Evolutionary conservation across 495 filamentous ascomycete genomes (phyloP), one percentile per base, ranked within the genome.

Genomic region (Neurospora sp.): DNA sequence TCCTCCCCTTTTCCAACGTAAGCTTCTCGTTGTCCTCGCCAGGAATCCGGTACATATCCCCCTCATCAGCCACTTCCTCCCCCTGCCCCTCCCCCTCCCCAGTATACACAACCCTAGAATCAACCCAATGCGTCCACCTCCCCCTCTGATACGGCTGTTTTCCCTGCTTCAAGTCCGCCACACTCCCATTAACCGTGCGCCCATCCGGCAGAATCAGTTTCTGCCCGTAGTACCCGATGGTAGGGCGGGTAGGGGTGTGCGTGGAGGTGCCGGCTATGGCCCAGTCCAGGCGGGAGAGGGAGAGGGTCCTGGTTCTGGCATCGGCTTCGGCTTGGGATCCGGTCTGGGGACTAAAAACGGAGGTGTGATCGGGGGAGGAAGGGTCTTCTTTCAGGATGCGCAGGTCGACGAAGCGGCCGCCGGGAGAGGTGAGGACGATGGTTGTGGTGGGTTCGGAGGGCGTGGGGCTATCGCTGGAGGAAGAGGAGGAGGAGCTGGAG

Each of bases 61-160:
- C 88, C 39, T 87, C 83, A 75, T 90, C 88, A 0, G 72, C 72
- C 0, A 81, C 78, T 12, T 72, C 75, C 1, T 83, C 35, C 35
- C 5, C 35, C 3, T 73, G 70, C 42, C n/a, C 42, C 14, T 44
- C 71, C 42, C n/a, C 42, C 14, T 44, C 42, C 6, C 18, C 42
- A 1, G 18, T 44, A 0, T 46, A 18, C 0, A 7, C 4, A 16
- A 79, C 82, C 35, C 84, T 82, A 6, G 81, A 85, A 72, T 88
- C 83, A 22, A 89, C 81, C 84, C 85, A 86, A 78, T 89, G 88
- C 0, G 78, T 73, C 87, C 88, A 90, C 53, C 53, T 66, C 14
- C 53, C 53, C 27, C 53, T 66, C 53, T 4, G 3, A 66, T 18
- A 66, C 31, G 53, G 53, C 1, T 66, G 27, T 0, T 35, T 66